phyloP scores from a whole-genome alignment of 75 land plant species.

The Pinus albicaulis region DNA sequence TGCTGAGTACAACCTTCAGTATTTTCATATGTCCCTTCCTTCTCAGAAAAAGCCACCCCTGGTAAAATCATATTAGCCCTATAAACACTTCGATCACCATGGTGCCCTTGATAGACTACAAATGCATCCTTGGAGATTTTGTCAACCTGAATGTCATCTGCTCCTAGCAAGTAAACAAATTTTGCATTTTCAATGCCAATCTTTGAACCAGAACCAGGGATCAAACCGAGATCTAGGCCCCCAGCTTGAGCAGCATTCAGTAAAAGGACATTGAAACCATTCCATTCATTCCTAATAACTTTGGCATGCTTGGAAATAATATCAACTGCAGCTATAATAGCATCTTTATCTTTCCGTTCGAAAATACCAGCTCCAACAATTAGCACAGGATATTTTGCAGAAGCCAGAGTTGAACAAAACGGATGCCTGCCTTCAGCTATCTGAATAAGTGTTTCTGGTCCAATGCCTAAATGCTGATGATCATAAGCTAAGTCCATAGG shows the following conservation, averaged over 20 bases:
- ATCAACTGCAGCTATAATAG: constrained; percentile 70
- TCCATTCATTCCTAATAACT: constrained; percentile 78
- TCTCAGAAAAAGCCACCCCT: constrained; percentile 84
- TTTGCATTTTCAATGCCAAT: constrained; percentile 54
- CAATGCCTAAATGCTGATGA: constrained; percentile 69
- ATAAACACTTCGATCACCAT: constrained; percentile 89
- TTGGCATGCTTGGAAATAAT: constrained; percentile 58
- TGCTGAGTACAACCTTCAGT: constrained; percentile 89
- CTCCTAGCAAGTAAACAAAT: constrained; percentile 87
- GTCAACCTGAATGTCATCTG: constrained; percentile 81
- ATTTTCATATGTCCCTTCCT: constrained; percentile 96
- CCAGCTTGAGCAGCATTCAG: constrained; percentile 95
- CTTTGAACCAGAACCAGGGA: constrained; percentile 42
- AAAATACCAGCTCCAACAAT: constrained; percentile 90
- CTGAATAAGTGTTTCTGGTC: constrained; percentile 77
- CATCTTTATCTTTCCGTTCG: constrained; percentile 78
- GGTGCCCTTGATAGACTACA: constrained; percentile 99
- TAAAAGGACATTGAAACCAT: constrained; percentile 84
- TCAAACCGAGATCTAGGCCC: constrained; percentile 83
- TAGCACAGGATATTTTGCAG: constrained; percentile 81
- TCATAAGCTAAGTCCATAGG: constrained; percentile 80
- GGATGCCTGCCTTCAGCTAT: constrained; percentile 94
- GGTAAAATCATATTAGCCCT: constrained; percentile 95
- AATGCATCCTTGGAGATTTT: constrained; percentile 87
- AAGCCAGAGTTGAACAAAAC: constrained; percentile 58